Evolutionary conservation across 768 basidiomycete species (phyloP), one percentile per base, ranked within the genome.

Genomic region (Lactarius quietus): DNA sequence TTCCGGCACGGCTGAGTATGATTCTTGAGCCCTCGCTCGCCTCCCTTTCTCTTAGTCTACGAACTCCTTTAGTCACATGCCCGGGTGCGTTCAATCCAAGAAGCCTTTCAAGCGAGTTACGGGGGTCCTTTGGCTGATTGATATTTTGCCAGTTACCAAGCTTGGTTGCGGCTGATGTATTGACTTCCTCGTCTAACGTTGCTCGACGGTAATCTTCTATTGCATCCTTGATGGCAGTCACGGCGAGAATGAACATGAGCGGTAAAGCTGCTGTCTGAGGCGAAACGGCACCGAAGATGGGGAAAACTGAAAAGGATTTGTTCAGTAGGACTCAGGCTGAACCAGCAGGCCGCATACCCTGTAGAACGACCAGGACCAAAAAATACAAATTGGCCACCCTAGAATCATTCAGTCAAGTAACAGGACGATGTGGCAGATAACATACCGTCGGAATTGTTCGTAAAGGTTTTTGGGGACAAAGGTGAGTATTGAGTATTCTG

Each of bases 181-280:
- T 99, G 69, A 98, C 95, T 72, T 94, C 87, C 66, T 97, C 90
- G 74, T 99, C 96, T 45, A 95, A 81, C 10, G 76, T 71, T 12
- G 89, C 90, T 58, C 96, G 87, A n/a, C 95, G 87, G 74, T 93
- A 95, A 76, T 99, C 96, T 77, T 98, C 96, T 38, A 98, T 80
- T 8, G 89, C 96, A 74, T 99, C 96, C 76, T 98, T 99, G 80
- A 97, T 84, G 3, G 90, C 95, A 18, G 96, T 98, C 57, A 96
- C 89, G 33, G 79, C 74, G 45, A 99, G 75, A 69, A 98, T 96
- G 76, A 95, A 92, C 43, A 90, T 78, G 8, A 98, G 82, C 0
- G 96, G 96, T 5, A 98, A 77, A 70, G 91, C 89, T 4, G 93
- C 86, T 65, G 93, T 85, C 52, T 88, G 82, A 1, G 93, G 89